Evolutionary conservation across 305 asterid genomes (phyloP).

Genomic region (Solanum chacoense): DNA sequence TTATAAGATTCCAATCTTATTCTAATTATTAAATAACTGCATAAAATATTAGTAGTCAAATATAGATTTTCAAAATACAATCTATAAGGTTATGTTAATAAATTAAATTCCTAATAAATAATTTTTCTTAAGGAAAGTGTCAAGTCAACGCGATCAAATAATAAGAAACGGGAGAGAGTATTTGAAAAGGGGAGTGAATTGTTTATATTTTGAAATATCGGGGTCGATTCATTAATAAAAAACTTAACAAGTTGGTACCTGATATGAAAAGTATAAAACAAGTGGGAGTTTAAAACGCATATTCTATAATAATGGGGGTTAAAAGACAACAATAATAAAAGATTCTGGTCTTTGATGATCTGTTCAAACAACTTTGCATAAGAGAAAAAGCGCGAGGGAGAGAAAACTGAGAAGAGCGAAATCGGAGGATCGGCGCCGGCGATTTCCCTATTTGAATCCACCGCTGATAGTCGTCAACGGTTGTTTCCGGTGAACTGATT

Average conservation of each 20-base stretch:
- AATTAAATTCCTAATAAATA: background rate
- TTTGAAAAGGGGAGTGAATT: background rate
- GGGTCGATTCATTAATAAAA: background rate
- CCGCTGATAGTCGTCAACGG: background rate
- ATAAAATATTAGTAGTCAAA: background rate
- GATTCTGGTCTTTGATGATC: background rate
- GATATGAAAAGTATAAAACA: background rate
- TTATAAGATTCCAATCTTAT: background rate
- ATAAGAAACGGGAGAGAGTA: background rate
- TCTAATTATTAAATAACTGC: background rate
- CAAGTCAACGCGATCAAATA: background rate
- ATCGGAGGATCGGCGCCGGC: background rate
- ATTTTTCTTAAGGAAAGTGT: background rate
- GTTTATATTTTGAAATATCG: background rate
- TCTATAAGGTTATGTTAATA: background rate
- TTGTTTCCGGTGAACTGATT: background rate
- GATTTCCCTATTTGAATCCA: background rate
- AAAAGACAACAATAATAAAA: background rate
- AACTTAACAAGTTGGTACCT: background rate
- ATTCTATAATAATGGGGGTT: background rate
- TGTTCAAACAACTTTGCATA: background rate
- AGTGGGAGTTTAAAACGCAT: background rate
- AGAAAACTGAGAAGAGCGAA: background rate
- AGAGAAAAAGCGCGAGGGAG: background rate
- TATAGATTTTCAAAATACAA: background rate